Evolutionary conservation across 2,329 filamentous ascomycete species (phyloP).

Genomic region (Podosphaera leucotricha): DNA sequence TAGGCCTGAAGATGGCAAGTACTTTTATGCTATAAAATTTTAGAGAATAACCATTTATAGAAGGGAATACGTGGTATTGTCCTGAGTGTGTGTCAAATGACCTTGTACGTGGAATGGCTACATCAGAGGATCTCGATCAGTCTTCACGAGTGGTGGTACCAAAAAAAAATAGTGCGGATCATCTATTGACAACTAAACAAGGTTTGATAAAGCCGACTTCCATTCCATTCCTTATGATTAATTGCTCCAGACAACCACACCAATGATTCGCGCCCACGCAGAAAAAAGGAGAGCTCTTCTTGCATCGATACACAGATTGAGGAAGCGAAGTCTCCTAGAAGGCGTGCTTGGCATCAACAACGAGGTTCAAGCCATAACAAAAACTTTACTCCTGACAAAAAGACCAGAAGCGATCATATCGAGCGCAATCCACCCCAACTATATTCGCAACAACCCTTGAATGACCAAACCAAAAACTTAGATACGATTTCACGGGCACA

Average conservation of each 20-base stretch:
- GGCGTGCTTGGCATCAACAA: constrained; percentile 19
- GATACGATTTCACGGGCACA: constrained; percentile 16
- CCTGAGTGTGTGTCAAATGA: constrained; percentile 24
- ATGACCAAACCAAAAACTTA: constrained; percentile 6
- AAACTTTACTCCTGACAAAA: constrained; percentile 1
- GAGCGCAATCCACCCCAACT: constrained; percentile 2
- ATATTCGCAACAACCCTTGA: constrained; percentile 4
- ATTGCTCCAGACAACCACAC: constrained; percentile 48
- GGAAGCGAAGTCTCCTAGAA: constrained; percentile 27
- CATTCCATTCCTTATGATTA: constrained; percentile 50
- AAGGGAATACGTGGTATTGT: constrained; percentile 37
- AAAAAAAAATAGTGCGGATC: constrained; percentile 42
- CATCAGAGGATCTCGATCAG: constrained; percentile 6
- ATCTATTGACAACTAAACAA: constrained; percentile 45
- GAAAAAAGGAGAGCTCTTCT: constrained; percentile 68
- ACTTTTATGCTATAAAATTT: constrained; percentile 2
- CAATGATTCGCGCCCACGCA: constrained; percentile 53
- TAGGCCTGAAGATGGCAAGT: constrained; percentile 37
- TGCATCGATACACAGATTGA: constrained; percentile 31
- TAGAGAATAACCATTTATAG: constrained; percentile 17
- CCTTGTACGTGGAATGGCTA: constrained; percentile 18
- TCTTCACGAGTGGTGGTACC: constrained; percentile 26
- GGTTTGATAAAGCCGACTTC: constrained; percentile 42
- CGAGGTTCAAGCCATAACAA: constrained; percentile 6
- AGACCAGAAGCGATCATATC: constrained; percentile 2